These are phyloP conservation scores for Tetramitus jugosus DNA, from an alignment of 208 protist species.

Conservation along the genomic window DNA sequence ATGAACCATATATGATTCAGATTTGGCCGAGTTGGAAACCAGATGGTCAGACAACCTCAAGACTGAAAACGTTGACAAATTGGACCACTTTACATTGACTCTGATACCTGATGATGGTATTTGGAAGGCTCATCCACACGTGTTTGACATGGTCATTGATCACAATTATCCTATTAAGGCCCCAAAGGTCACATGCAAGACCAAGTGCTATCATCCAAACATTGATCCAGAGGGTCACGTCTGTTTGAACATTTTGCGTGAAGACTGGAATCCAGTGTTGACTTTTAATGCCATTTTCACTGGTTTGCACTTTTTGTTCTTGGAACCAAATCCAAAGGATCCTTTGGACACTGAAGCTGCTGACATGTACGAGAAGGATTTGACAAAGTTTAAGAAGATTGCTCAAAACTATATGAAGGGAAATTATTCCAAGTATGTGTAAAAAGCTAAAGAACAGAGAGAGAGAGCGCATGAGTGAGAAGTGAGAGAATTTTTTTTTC, in stretches of 20 bases:
- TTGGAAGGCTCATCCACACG: constrained; percentile 16
- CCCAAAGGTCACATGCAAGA: constrained; percentile 18
- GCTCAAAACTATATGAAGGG: constrained; percentile 21
- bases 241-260: constrained; percentile 37
- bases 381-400: neutral
- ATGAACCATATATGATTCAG: too few species aligned
- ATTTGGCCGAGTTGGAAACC: neutral
- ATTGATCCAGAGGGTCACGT: constrained; percentile 36
- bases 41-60: constrained; percentile 14
- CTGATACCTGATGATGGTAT: constrained; percentile 17
- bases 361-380: neutral
- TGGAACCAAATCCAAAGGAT: constrained; percentile 35
- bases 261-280: constrained; percentile 38
- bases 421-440: constrained; percentile 4
- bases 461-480: too few species aligned
- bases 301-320: constrained; percentile 34
- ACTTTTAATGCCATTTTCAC: constrained; percentile 32
- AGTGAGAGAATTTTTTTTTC: too few species aligned
- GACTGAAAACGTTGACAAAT: neutral
- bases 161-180: constrained; percentile 16
- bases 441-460: too few species aligned
- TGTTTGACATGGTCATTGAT: neutral
- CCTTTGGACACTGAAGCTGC: constrained; percentile 36
- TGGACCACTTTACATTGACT: neutral
- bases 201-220: constrained; percentile 35